Evolutionary conservation across 768 basidiomycete species (phyloP), one percentile per base, ranked within the genome.

Genomic region (Pulveroboletus sp.): DNA sequence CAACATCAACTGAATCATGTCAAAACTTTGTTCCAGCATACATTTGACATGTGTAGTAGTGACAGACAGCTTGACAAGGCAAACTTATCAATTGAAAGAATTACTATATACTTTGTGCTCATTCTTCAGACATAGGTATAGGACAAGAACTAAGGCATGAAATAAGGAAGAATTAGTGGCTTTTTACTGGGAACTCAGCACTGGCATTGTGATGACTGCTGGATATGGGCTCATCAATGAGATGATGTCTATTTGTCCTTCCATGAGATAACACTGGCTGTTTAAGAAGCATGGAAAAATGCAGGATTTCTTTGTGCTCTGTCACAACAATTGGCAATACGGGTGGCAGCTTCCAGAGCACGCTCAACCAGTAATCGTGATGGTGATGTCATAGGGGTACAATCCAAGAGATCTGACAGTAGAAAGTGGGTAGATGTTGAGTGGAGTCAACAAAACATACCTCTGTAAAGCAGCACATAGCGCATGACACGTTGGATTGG

Each of bases 401-500:
- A 71, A 22, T 73, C 64, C 41, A 76, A 65, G 9, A 85, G 70
- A 62, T 81, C 83, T 83, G 30, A 47, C 6, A 43, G n/a, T n/a
- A n/a, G n/a, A 43, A 14, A 41, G 29, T 27, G 38, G 32, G 55
- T 41, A 51, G 39, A 50, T 36, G 38, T 31, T 22, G 29, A 27
- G 45, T 2, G 14, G 24, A 30, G 41, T 20, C 24, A 9, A 67
- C 4, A 35, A 14, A 36, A 43, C 71, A 47, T 50, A 81, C 83
- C 83, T 73, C 71, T 76, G 53, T 79, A 84, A 36, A 83, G 67
- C 32, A 85, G 59, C 2, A 78, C 79, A 61, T 85, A 84, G 52
- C 83, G 72, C 65, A 77, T 77, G n/a, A 83, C 73, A 17, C 84
- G 71, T 59, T 86, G 82, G 13, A 77, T 75, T 16, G 83, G 83